Percentiles rank a stretch among this genome's conserved stretches.
phyloP scores from a whole-genome alignment of 257 asterid genomes.

The Gynochthodes officinalis region DNA sequence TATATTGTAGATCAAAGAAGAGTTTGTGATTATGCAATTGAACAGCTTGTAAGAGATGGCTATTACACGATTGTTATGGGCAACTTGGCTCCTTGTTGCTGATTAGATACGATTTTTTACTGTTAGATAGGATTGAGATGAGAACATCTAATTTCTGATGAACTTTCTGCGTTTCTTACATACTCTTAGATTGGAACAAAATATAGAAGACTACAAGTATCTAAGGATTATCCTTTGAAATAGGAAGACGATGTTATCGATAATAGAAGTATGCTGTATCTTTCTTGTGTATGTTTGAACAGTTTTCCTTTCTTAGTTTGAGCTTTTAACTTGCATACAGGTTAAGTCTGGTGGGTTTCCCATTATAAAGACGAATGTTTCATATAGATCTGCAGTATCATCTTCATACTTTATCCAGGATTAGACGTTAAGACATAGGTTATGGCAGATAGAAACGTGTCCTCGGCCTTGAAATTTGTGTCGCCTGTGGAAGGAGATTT shows the following conservation, averaged over 20 bases:
- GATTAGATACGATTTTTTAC: background rate
- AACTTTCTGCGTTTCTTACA: background rate
- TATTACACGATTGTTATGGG: background rate
- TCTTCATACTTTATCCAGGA: background rate
- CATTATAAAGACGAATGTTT: too few relatives aligned
- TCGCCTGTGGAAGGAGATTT: background rate
- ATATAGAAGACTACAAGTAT: too few relatives aligned
- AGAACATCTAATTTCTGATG: background rate
- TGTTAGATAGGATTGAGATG: background rate
- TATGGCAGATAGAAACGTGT: background rate
- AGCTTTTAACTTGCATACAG: background rate
- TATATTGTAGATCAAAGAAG: background rate
- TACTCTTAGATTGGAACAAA: too few relatives aligned
- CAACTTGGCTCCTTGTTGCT: background rate
- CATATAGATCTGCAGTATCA: too few relatives aligned
- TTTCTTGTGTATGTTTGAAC: background rate
- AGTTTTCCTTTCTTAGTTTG: too few relatives aligned
- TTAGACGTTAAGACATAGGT: background rate
- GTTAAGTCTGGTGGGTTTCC: too few relatives aligned
- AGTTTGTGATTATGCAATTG: background rate
- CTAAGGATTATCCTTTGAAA: background rate
- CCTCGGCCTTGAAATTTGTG: background rate
- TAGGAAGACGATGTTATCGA: too few relatives aligned
- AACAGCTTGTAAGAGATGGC: conserved; percentile 11
- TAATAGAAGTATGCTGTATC: background rate